Percentiles rank a stretch among this genome's conserved stretches.
Conservation (phyloP, 2,329 filamentous ascomycete species). For the Aspergillus pseudonomiae region DNA sequence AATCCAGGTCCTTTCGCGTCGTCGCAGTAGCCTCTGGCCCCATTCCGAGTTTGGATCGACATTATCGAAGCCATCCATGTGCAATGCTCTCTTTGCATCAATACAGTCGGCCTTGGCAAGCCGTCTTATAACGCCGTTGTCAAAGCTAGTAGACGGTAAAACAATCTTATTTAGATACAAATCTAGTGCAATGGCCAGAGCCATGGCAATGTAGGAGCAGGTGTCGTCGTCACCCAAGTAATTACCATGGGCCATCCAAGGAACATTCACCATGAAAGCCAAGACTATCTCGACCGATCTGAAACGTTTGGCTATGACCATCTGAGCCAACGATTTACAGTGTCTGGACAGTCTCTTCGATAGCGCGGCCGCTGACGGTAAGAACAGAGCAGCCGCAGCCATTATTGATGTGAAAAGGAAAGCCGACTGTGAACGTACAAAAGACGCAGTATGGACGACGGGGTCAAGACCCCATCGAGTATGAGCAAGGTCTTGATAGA, state of each 20-base stretch:
- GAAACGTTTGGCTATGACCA: constrained; percentile 63
- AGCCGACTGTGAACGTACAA: constrained; percentile 68
- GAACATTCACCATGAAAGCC: constrained; percentile 74
- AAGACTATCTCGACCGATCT: constrained; percentile 74
- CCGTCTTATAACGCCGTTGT: constrained; percentile 48
- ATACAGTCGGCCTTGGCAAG: constrained; percentile 70
- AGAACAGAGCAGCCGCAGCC: constrained; percentile 68
- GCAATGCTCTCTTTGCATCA: constrained; percentile 65
- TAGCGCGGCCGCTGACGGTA: constrained; percentile 64
- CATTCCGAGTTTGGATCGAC: constrained; percentile 63
- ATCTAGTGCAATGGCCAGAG: constrained; percentile 69
- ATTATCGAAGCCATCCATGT: constrained; percentile 68
- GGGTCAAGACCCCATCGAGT: constrained; percentile 75
- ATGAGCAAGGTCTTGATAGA: constrained; percentile 70
- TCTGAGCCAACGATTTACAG: constrained; percentile 63
- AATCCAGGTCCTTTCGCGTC: constrained; percentile 71
- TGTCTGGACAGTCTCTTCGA: constrained; percentile 69
- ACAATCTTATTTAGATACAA: constrained; percentile 71
- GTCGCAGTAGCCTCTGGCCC: constrained; percentile 63
- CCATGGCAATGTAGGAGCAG: constrained; percentile 70
- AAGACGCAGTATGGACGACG: constrained; percentile 64
- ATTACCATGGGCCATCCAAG: constrained; percentile 65
- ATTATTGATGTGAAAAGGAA: constrained; percentile 74
- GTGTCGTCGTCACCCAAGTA: constrained; percentile 65
- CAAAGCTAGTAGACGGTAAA: constrained; percentile 55